These are phyloP conservation scores for Centella asiatica DNA, from an alignment of 129 eudicot species.

Conservation along the genomic window DNA sequence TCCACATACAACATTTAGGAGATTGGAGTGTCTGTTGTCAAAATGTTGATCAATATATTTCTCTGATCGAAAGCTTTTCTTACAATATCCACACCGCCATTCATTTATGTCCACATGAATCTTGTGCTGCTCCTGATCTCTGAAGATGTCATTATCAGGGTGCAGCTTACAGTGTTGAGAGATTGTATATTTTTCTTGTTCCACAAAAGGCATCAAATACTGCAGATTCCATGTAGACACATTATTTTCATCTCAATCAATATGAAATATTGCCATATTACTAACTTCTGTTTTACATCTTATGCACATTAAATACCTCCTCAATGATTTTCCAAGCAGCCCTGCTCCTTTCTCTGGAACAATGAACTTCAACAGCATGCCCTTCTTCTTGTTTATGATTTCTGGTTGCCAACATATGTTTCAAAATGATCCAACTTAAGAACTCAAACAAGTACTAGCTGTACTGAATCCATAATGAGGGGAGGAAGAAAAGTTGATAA, in stretches of 20 bases:
- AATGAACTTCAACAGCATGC: constrained; percentile 63
- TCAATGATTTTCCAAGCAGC: constrained; percentile 69
- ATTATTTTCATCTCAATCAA: constrained; percentile 7
- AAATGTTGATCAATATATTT: constrained; percentile 81
- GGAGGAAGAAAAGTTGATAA: background rate
- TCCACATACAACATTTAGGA: constrained; percentile 69
- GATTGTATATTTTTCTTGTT: constrained; percentile 56
- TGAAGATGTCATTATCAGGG: constrained; percentile 68
- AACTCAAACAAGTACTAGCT: background rate
- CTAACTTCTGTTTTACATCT: background rate
- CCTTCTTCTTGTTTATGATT: constrained; percentile 21
- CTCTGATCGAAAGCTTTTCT: constrained; percentile 81
- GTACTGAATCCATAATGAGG: background rate
- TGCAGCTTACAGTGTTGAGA: constrained; percentile 71
- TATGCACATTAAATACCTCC: constrained; percentile 41
- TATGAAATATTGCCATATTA: background rate
- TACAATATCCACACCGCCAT: constrained; percentile 97
- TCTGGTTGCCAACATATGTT: constrained; percentile 16
- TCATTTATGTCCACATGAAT: constrained; percentile 81
- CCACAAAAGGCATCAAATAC: constrained; percentile 91
- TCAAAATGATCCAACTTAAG: background rate
- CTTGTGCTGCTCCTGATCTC: constrained; percentile 94
- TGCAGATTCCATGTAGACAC: constrained; percentile 24
- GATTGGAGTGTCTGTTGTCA: constrained; percentile 81
- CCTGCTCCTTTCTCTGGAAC: constrained; percentile 94